Conservation (phyloP, 164 flowering plant species). For the Paratinospora sagittata region DNA sequence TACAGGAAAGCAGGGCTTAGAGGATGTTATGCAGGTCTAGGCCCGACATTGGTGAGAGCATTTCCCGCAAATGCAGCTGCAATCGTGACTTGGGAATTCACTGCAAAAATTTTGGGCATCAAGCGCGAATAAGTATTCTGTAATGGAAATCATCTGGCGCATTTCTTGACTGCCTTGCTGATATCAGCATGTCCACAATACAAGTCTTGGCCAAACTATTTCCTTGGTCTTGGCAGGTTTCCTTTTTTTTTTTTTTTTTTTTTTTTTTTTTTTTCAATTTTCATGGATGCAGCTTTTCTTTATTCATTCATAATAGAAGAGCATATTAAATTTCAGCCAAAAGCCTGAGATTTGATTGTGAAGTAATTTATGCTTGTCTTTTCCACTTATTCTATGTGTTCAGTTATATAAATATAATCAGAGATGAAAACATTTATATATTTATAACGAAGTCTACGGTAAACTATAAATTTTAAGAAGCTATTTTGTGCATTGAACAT, state of each 20-base stretch:
- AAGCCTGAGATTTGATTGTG: background rate
- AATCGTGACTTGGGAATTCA: constrained; percentile 85
- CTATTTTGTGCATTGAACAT: no score
- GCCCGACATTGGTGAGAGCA: constrained; percentile 76
- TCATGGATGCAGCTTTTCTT: background rate
- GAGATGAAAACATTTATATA: no score
- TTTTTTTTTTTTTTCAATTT: no score
- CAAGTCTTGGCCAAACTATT: background rate
- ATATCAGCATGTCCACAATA: background rate
- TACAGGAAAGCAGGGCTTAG: constrained; percentile 57
- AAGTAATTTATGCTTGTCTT: background rate
- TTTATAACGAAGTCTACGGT: no score
- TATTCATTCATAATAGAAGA: background rate
- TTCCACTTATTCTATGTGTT: no score
- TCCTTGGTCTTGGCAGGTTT: background rate
- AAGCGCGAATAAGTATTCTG: constrained; percentile 26
- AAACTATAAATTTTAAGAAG: no score
- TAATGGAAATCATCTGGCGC: background rate
- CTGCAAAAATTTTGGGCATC: constrained; percentile 63
- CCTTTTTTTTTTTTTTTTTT: background rate
- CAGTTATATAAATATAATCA: no score
- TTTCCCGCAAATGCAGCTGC: constrained; percentile 99
- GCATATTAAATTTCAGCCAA: background rate
- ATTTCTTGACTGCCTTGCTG: background rate
- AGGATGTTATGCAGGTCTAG: constrained; percentile 82